Conservation (phyloP, 768 basidiomycete species). For the Podaxis sp. region DNA sequence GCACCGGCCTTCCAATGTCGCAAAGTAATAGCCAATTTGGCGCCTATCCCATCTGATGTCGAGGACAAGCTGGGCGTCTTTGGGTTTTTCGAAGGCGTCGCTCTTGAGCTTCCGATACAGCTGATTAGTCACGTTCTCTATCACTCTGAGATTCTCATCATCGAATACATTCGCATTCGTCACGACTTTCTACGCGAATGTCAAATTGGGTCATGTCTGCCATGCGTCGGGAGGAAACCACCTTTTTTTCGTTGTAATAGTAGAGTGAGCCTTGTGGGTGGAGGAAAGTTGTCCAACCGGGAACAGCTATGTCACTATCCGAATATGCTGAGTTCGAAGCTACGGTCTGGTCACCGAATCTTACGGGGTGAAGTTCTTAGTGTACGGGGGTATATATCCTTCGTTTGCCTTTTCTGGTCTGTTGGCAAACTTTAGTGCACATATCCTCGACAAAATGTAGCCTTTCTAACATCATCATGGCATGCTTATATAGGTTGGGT, state of each 20-base stretch:
- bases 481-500: background rate
- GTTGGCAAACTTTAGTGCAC: background rate
- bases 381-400: slow-evolving; percentile 15
- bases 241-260: slow-evolving; percentile 13
- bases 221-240: background rate
- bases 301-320: slow-evolving; percentile 2
- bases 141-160: background rate
- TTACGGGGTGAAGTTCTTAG: slow-evolving; percentile 11
- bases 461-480: slow-evolving; percentile 3
- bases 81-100: background rate
- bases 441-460: background rate
- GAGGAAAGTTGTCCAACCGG: slow-evolving; percentile 11
- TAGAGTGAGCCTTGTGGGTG: slow-evolving; percentile 16
- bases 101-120: slow-evolving; percentile 1
- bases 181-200: slow-evolving; percentile 3
- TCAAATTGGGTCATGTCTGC: background rate
- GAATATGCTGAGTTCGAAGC: background rate
- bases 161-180: slow-evolving; percentile 15
- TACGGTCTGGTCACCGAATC: background rate
- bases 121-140: background rate
- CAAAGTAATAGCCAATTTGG: slow-evolving; percentile 15
- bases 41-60: slow-evolving; percentile 10
- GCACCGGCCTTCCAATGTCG: slow-evolving; percentile 6
- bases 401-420: slow-evolving; percentile 12
- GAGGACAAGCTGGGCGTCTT: slow-evolving; percentile 15